A percentile compares a stretch with the other conserved stretches of the same genome.
Evolutionary conservation across 495 filamentous ascomycete genomes (phyloP).

Genomic region (Neohortaea acidophila): DNA sequence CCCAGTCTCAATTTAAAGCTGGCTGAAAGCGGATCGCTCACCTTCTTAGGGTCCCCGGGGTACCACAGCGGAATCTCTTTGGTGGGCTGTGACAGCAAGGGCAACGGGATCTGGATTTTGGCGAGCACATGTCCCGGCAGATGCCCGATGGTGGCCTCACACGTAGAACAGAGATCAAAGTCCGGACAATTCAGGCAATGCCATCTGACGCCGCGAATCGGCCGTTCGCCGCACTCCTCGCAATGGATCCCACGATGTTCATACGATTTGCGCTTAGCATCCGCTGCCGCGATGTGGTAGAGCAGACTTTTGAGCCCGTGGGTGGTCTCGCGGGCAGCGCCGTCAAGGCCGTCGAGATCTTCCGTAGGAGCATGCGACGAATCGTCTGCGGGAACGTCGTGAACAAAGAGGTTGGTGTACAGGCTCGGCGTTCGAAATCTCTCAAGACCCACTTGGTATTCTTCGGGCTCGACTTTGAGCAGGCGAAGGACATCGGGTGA

Average conservation of each 20-base stretch:
- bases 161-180: constrained; percentile 77
- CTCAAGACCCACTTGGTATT: too few relatives aligned
- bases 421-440: too few relatives aligned
- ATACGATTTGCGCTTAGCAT: constrained; percentile 67
- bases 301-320: constrained; percentile 25
- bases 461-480: too few relatives aligned
- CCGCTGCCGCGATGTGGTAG: constrained; percentile 43
- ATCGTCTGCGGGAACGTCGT: too few relatives aligned
- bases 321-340: constrained; percentile 28
- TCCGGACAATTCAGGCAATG: constrained; percentile 31
- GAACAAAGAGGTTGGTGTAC: too few relatives aligned
- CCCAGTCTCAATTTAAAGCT: constrained; percentile 48
- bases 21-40: constrained; percentile 47
- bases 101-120: constrained; percentile 67
- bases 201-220: constrained; percentile 53
- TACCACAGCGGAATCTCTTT: constrained; percentile 75
- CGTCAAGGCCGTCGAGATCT: constrained; percentile 4
- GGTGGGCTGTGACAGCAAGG: constrained; percentile 47
- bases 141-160: constrained; percentile 54
- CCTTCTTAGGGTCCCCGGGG: constrained; percentile 63
- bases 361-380: constrained; percentile 11
- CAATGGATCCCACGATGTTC: constrained; percentile 90
- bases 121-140: constrained; percentile 90
- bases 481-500: too few relatives aligned
- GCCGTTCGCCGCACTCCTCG: constrained; percentile 68